Base-by-base conservation (phyloP, 768 basidiomycete species). In the Asterophora parasitica region DNA sequence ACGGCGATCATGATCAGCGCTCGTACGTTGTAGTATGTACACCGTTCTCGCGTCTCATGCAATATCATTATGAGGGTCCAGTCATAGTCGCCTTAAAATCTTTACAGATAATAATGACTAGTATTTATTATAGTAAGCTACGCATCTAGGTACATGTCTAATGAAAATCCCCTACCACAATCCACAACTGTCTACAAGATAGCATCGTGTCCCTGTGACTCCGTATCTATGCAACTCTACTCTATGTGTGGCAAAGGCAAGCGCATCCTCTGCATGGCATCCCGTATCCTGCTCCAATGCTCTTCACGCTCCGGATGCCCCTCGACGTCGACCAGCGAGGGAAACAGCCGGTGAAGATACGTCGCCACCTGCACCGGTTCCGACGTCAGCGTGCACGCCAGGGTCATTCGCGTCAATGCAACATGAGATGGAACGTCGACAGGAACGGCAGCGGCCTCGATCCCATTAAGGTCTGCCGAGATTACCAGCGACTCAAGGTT, bases 281-380 rank as follows among this genome's bases (percentile, higher is more conserved):
- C 45, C 17, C 42, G 59, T 13, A 51, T 44, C 17, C 16, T 30
- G 36, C 19, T 37, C 70, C 70, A 66, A 26, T 60, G 58, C 39
- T 65, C 61, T 40, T 60, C 64, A 20, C 67, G 53, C 34, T 63
- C 65, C 19, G 54, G 59, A 48, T 65, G 65, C 6, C 70, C 68
- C 9, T 68, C 68, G 11, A 75, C 54, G 17, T 64, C 55, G 36
- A 42, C 31, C 44, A 78, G 52, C 7, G 54, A 64, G 15, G 76
- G 73, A 39, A 78, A 77, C n/a, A 73, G 40, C 13, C 44, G 49
- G 13, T 59, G 58, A 11, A 77, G 61, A 44, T 61, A 59, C 1
- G 33, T 48, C 7, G 67, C 68, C 37, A 69, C 37, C 30, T 49
- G 45, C 0, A 51, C 8, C 19, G 61, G 52, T 39, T 73, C 56